Conservation (phyloP, 768 basidiomycete genomes). For the Multifurca ochricompacta region DNA sequence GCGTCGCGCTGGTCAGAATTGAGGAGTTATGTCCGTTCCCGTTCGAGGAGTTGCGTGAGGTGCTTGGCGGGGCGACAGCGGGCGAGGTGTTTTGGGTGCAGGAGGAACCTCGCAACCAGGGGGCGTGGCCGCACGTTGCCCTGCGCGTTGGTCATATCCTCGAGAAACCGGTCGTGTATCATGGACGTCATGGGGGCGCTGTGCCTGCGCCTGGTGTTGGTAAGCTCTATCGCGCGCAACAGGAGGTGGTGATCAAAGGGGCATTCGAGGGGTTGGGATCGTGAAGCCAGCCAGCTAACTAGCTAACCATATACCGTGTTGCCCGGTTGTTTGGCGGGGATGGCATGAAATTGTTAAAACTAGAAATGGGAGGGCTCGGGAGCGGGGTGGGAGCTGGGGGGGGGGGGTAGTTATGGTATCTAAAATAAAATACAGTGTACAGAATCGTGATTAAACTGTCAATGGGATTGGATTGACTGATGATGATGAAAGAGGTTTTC, state of each 20-base stretch:
- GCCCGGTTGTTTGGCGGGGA: no score
- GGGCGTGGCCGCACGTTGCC: slow-evolving; percentile 62
- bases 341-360: no score
- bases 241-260: slow-evolving; percentile 48
- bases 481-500: no score
- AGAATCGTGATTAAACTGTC: no score
- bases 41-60: slow-evolving; percentile 42
- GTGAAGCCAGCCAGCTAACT: no score
- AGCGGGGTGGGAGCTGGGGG: not conserved
- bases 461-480: no score
- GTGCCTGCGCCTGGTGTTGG: slow-evolving; percentile 75
- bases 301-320: no score
- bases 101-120: slow-evolving; percentile 87
- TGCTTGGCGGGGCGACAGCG: slow-evolving; percentile 36
- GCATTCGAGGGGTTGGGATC: slow-evolving; percentile 51
- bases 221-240: slow-evolving; percentile 57
- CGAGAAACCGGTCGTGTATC: slow-evolving; percentile 36
- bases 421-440: no score
- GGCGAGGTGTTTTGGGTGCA: slow-evolving; percentile 61
- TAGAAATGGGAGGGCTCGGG: not conserved
- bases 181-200: slow-evolving; percentile 64
- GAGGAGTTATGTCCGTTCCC: slow-evolving; percentile 91
- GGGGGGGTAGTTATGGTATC: no score
- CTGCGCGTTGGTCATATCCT: slow-evolving; percentile 29
- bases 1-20: slow-evolving; percentile 64